Base-by-base conservation (phyloP, 371 early-diverging fungal species). In the Mucor mucedo region DNA sequence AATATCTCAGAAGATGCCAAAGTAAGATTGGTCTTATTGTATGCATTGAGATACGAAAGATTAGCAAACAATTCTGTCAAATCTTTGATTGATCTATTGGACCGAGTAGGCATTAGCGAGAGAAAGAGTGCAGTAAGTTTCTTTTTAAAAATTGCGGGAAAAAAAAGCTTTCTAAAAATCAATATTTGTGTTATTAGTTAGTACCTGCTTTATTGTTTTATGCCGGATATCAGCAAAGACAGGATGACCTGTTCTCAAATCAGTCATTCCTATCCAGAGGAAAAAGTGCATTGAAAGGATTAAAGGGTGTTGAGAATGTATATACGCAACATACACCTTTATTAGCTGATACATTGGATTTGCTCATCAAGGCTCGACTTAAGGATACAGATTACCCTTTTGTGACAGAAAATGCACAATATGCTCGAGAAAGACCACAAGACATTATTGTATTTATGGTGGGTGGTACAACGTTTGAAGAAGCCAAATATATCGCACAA, bases 241-340 rank as follows among this genome's bases (percentile, higher is more conserved):
- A 94, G 68, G 93, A 92, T 58, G 97, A 96, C 64, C 53, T 96
- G 39, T 94, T 95, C 70, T 87, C 89, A 3, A 95, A 93, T 62
- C 88, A 92, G 57, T 89, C 91, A 40, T 84, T 96, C 33, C 74
- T 97, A 42, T 86, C 94, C 13, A 82, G 93, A 32, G 91, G 92
- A 10, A 88, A 88, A 66, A 90, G 86, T 55, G 92, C 90, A 7
- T 84, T 95, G 58, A 93, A 93, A 60, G 95, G 95, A 14, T 71
- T 95, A 39, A 92, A 93, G 77, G 99, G 97, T 3, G 95, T 95
- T n/a, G 98, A 98, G 62, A 98, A 98, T 66, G 97, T 98, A 10
- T 98, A 97, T 73, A 97, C 98, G 9, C 96, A 96, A 69, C 98
- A 98, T 71, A 84, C 84, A n/a, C 96, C 98, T 8, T 84, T 87